Evolutionary conservation across 352 stramenopile genomes (phyloP), one percentile per base, ranked within the genome.

Genomic region (Phytopythium cucurbitacearum): DNA sequence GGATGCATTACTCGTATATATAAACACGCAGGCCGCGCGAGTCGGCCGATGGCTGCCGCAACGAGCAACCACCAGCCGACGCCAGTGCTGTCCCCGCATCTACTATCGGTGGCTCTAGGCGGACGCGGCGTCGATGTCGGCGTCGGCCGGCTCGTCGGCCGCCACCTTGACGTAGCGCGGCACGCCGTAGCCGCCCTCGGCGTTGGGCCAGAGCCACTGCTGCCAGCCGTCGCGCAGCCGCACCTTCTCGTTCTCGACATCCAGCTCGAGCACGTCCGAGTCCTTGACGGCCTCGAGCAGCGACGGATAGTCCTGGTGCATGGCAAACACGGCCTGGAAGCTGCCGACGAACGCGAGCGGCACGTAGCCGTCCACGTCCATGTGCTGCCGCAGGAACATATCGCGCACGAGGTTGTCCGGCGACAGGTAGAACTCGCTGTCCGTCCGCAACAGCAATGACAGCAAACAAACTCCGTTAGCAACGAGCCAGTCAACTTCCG

Each of bases 241-340:
- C 40, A 97, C 89, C 68, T 91, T 97, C 62, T 96, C 88, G 68
- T 97, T 97, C 61, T 76, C 65, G 34, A 86, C 77, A 63, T 97
- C 88, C 39, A 96, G 59, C 64, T 97, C 80, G 3, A 95, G 51
- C 4, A 62, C 62, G 43, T 82, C 62, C 28, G 80, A 92, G 10
- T 66, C 28, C 55, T 89, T 81, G 57, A 95, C 76, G 45, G 77
- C 68, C 8, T 83, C 78, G 40, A 92, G 57, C 15, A 96, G 71
- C 52, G 87, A 87, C 52, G 71, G 48, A 59, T 95, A 93, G 69
- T 94, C 83, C 63, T 91, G 80, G 64, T 94, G 86, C 53, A 89
- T 73, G 13, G 83, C 77, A 51, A 81, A 94, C 37, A 96, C 86
- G 12, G 85, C 84, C 67, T 94, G 86, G 63, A 96, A 96, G 59